Percentiles rank a stretch among this genome's conserved stretches.
Conservation (phyloP, 1,284 basidiomycete species). For the Agaricales sp. region DNA sequence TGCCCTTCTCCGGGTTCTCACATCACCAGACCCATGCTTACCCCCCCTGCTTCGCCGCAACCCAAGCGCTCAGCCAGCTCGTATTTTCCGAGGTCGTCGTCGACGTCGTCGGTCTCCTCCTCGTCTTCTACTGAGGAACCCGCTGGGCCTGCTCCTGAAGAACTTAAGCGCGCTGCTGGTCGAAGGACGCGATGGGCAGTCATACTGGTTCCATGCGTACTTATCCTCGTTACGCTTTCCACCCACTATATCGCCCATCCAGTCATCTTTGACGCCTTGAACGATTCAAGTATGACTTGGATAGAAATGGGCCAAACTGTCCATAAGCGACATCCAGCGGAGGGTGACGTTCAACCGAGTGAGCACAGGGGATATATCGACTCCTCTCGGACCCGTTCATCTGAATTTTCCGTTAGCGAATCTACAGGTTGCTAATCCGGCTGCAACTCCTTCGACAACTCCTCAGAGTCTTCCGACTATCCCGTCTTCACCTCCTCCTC, state of each 20-base stretch:
- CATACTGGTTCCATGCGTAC: constrained; percentile 40
- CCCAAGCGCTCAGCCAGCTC: constrained; percentile 8
- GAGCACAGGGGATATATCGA: background rate
- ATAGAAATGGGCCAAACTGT: constrained; percentile 17
- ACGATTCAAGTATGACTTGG: constrained; percentile 16
- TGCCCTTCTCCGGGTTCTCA: constrained; percentile 10
- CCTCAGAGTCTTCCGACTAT: constrained; percentile 26
- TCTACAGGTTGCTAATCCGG: background rate
- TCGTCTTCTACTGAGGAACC: constrained; percentile 4
- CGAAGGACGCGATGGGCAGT: constrained; percentile 38
- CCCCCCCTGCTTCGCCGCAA: constrained; percentile 36
- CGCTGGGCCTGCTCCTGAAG: constrained; percentile 9
- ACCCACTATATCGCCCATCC: constrained; percentile 41
- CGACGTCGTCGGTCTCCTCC: constrained; percentile 7
- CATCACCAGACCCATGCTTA: constrained; percentile 29
- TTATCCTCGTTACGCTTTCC: constrained; percentile 42
- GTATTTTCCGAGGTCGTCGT: constrained; percentile 1
- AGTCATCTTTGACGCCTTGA: constrained; percentile 32
- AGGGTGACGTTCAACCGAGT: background rate
- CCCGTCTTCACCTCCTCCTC: constrained; percentile 27
- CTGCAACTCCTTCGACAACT: constrained; percentile 9
- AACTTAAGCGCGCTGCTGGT: constrained; percentile 29
- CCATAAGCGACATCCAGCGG: constrained; percentile 30
- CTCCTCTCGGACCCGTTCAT: background rate
- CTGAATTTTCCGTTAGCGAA: background rate